Conservation (phyloP, 2,329 filamentous ascomycete species). For the Cercospora canescens region DNA sequence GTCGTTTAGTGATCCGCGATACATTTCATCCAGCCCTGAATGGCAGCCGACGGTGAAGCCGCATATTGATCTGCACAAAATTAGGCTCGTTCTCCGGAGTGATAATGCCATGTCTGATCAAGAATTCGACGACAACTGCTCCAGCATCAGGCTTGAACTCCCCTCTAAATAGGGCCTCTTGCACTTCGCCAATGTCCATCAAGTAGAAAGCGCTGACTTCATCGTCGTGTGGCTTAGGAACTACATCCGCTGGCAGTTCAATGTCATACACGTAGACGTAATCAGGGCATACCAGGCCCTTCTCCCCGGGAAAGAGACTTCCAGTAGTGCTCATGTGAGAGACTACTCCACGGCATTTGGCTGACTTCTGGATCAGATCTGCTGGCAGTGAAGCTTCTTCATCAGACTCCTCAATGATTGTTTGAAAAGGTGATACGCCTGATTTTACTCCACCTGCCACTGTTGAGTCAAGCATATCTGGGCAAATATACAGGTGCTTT, state of each 20-base stretch:
- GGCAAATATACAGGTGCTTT: constrained; percentile 77
- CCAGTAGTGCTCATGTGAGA: constrained; percentile 82
- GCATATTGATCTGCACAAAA: constrained; percentile 70
- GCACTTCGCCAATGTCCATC: constrained; percentile 71
- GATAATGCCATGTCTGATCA: constrained; percentile 77
- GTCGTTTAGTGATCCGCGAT: neutral
- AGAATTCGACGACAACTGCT: constrained; percentile 82
- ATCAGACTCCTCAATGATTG: constrained; percentile 77
- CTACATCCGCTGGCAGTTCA: constrained; percentile 66
- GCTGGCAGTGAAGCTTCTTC: constrained; percentile 84
- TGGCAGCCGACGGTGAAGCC: constrained; percentile 74
- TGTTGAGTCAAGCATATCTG: constrained; percentile 86
- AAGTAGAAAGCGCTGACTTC: constrained; percentile 84
- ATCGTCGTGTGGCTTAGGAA: constrained; percentile 76
- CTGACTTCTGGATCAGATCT: constrained; percentile 61
- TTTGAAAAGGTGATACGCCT: constrained; percentile 77
- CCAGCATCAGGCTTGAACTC: constrained; percentile 92
- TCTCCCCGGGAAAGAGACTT: constrained; percentile 72
- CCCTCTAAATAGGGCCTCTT: constrained; percentile 65
- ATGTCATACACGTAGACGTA: constrained; percentile 89
- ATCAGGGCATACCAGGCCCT: constrained; percentile 80
- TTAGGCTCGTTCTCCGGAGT: constrained; percentile 76
- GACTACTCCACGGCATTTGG: constrained; percentile 64
- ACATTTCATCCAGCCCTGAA: constrained; percentile 54
- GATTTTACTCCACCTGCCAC: constrained; percentile 83